A percentile compares a stretch with the other conserved stretches of the same genome.
Conservation (phyloP, 2,329 filamentous ascomycete species). For the Calonectria naviculata region DNA sequence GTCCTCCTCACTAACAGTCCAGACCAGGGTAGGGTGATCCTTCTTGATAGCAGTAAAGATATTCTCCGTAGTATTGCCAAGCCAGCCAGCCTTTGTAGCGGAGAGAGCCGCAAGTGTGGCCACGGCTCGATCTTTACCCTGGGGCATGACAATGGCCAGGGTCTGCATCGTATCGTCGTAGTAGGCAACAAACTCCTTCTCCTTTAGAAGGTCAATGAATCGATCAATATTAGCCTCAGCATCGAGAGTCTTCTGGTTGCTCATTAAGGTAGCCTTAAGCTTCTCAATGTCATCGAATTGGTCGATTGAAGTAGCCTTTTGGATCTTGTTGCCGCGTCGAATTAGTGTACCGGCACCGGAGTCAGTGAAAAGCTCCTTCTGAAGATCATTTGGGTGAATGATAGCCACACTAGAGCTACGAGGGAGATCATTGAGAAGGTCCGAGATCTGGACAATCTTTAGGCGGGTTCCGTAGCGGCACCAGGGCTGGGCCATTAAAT, state of each 20-base stretch:
- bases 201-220: slow-evolving; percentile 82
- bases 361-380: too few relatives aligned
- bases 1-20: slow-evolving; percentile 94
- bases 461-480: slow-evolving; percentile 93
- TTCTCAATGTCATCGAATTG: slow-evolving; percentile 80
- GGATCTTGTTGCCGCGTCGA: too few relatives aligned
- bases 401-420: slow-evolving; percentile 96
- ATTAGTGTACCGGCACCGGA: too few relatives aligned
- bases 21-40: slow-evolving; percentile 89
- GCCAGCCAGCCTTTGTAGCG: slow-evolving; percentile 94
- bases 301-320: too few relatives aligned
- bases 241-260: slow-evolving; percentile 85
- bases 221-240: slow-evolving; percentile 86
- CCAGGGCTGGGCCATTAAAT: slow-evolving; percentile 94
- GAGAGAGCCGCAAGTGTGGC: slow-evolving; percentile 90
- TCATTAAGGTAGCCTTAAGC: slow-evolving; percentile 83
- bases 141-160: slow-evolving; percentile 86
- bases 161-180: slow-evolving; percentile 95
- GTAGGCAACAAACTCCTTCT: slow-evolving; percentile 89
- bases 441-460: slow-evolving; percentile 98
- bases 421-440: slow-evolving; percentile 89
- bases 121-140: slow-evolving; percentile 72
- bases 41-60: slow-evolving; percentile 95
- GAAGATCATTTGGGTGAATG: slow-evolving; percentile 93
- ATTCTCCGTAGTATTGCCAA: slow-evolving; percentile 95